Conservation (phyloP, 2,329 filamentous ascomycete species). For the Colletotrichum destructivum region DNA sequence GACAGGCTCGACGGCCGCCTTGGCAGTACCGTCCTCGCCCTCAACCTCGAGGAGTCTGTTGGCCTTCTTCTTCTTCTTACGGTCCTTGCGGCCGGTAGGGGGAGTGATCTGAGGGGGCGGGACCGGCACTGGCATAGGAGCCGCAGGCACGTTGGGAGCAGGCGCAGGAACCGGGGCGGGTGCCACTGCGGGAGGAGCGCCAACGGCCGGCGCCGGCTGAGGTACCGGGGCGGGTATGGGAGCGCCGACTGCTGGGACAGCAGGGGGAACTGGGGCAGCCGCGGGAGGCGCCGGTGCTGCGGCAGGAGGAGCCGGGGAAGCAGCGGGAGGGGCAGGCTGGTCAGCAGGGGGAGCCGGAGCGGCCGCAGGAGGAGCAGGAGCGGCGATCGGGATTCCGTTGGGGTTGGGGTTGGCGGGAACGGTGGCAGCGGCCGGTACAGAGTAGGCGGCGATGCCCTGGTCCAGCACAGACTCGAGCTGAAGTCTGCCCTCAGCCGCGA, state of each 20-base stretch:
- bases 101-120: slow-evolving; percentile 29
- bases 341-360: slow-evolving; percentile 1
- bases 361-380: neutral
- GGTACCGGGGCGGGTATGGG: neutral
- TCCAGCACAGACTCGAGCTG: slow-evolving; percentile 46
- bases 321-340: slow-evolving; percentile 3
- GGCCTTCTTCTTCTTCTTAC: slow-evolving; percentile 29
- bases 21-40: neutral
- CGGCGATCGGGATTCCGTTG: neutral
- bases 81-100: slow-evolving; percentile 19
- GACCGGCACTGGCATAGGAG: slow-evolving; percentile 1
- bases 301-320: neutral
- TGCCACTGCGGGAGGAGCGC: slow-evolving; percentile 3
- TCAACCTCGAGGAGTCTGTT: neutral
- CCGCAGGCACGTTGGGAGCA: slow-evolving; percentile 20
- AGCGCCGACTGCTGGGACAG: slow-evolving; percentile 8
- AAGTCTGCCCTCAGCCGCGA: slow-evolving; percentile 45
- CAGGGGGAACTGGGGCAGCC: neutral
- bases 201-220: slow-evolving; percentile 9
- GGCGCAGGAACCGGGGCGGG: slow-evolving; percentile 6
- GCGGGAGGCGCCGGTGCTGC: neutral
- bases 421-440: slow-evolving; percentile 29
- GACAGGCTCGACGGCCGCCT: neutral
- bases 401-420: neutral
- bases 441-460: slow-evolving; percentile 44